phyloP scores from a whole-genome alignment of 495 filamentous ascomycete genomes.

The Penicillium atrosanguineum region DNA sequence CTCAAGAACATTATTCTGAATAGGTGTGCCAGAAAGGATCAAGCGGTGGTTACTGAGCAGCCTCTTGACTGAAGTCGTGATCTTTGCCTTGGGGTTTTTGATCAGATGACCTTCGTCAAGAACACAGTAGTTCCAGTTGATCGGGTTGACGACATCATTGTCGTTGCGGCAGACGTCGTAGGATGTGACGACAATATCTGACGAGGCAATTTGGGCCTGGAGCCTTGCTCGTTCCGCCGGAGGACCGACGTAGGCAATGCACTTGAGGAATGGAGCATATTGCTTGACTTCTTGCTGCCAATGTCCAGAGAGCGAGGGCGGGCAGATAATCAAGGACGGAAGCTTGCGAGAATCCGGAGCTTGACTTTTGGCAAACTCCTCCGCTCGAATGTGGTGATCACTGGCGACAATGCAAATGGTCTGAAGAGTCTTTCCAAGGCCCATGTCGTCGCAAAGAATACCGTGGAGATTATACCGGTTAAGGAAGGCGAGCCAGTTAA shows the following conservation, averaged over 20 bases:
- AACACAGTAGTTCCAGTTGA: conserved; percentile 96
- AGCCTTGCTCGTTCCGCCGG: conserved; percentile 72
- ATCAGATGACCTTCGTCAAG: conserved; percentile 97
- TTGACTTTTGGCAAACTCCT: conserved; percentile 80
- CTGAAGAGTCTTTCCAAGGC: conserved; percentile 94
- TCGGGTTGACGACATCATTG: conserved; percentile 72
- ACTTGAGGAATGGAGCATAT: conserved; percentile 89
- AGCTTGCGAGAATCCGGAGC: conserved; percentile 72
- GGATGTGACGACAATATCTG: conserved; percentile 93
- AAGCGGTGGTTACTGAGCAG: conserved; percentile 88
- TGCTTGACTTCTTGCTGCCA: conserved; percentile 97
- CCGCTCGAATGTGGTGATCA: conserved; percentile 89
- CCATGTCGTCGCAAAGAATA: conserved; percentile 99
- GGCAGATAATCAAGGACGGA: conserved; percentile 92
- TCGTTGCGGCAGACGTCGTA: conserved; percentile 98
- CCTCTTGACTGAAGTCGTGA: conserved; percentile 84
- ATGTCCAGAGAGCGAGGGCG: conserved; percentile 94
- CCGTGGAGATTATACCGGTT: conserved; percentile 97
- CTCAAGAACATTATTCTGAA: conserved; percentile 97
- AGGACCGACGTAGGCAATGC: conserved; percentile 85
- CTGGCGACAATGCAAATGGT: conserved; percentile 97
- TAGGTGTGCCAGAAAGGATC: conserved; percentile 94
- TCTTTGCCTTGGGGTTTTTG: conserved; percentile 96
- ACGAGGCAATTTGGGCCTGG: conserved; percentile 62
- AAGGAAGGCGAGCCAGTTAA: conserved; percentile 98